Evolutionary conservation across 2,329 filamentous ascomycete genomes (phyloP).

Genomic region (Scopulariopsis brevicaulis): DNA sequence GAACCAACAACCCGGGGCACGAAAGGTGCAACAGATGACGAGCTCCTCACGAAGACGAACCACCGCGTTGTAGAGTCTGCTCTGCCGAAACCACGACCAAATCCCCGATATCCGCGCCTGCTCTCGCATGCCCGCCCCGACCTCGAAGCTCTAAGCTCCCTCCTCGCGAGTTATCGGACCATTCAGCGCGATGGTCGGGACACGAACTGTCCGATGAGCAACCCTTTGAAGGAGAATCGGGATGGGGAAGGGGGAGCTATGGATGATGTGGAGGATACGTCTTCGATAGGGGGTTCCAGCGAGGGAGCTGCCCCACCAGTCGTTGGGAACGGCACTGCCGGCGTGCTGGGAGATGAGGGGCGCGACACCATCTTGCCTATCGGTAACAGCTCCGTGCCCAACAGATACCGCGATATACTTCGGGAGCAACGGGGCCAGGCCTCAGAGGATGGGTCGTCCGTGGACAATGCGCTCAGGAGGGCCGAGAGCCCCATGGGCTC

Average conservation of each 20-base stretch:
- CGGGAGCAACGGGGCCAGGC: conserved; percentile 18
- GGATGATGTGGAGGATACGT: background rate
- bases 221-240: conserved; percentile 3
- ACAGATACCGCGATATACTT: conserved; percentile 32
- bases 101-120: background rate
- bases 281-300: background rate
- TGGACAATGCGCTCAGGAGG: conserved; percentile 24
- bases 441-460: conserved; percentile 29
- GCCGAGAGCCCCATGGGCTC: conserved; percentile 55
- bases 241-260: background rate
- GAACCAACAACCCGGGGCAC: background rate
- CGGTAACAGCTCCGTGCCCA: conserved; percentile 14
- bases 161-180: background rate
- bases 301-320: background rate
- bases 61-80: background rate
- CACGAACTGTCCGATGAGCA: conserved; percentile 1
- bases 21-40: background rate
- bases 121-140: background rate
- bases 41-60: background rate
- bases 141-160: background rate
- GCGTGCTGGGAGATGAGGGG: background rate
- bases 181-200: conserved; percentile 1
- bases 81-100: background rate
- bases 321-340: background rate
- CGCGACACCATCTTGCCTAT: background rate